Conservation (phyloP, 2,329 filamentous ascomycete species). For the Dryadomyces quercus-mongolicae region DNA sequence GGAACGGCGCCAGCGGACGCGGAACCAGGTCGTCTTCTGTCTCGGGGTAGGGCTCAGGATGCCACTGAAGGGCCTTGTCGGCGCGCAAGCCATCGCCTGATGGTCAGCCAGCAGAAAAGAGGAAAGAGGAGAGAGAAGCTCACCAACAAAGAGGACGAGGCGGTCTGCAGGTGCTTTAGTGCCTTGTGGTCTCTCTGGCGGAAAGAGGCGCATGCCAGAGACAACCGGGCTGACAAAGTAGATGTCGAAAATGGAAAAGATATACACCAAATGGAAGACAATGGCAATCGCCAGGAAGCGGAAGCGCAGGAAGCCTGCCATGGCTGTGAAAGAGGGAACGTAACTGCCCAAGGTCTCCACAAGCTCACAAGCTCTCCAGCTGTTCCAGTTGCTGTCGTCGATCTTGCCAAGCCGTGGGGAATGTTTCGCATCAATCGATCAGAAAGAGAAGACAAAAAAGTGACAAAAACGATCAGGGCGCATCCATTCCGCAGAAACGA, state of each 20-base stretch:
- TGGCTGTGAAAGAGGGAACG: slow-evolving; percentile 15
- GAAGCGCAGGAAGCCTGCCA: slow-evolving; percentile 52
- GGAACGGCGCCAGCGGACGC: slow-evolving; percentile 76
- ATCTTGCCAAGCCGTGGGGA: background rate
- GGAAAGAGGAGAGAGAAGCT: background rate
- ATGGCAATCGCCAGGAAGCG: slow-evolving; percentile 82
- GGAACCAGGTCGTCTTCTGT: slow-evolving; percentile 54
- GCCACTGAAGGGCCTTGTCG: slow-evolving; percentile 93
- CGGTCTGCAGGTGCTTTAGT: slow-evolving; percentile 72
- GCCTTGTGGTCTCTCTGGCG: slow-evolving; percentile 47
- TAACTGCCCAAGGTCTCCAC: background rate
- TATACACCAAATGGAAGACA: slow-evolving; percentile 86
- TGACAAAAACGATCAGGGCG: background rate
- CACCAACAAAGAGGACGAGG: slow-evolving; percentile 86
- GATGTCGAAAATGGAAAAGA: slow-evolving; percentile 94
- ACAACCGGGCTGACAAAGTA: slow-evolving; percentile 98
- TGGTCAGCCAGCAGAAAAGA: background rate
- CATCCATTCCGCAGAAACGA: background rate
- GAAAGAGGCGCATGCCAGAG: slow-evolving; percentile 79
- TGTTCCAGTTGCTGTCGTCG: background rate
- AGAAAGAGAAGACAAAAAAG: background rate
- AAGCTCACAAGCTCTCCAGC: background rate
- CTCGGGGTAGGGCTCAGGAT: slow-evolving; percentile 71
- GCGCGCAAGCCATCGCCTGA: slow-evolving; percentile 82
- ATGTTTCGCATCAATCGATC: background rate